phyloP scores from a whole-genome alignment of 2,329 filamentous ascomycete genomes.

The Arthroderma sp. region DNA sequence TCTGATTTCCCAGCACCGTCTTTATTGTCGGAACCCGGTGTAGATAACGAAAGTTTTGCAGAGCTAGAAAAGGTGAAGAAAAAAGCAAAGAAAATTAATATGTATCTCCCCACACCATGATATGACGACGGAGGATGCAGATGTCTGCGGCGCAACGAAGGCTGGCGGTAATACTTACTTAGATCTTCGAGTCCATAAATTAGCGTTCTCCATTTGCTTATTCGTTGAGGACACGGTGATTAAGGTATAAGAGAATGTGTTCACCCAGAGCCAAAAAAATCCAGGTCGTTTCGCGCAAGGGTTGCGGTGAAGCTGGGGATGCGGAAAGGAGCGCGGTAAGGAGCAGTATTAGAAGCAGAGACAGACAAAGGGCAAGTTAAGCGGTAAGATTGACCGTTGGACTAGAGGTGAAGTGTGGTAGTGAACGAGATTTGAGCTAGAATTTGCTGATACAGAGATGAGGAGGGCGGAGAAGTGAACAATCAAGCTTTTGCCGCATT shows the following conservation, averaged over 20 bases:
- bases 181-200: slow-evolving; percentile 37
- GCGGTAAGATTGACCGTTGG: neutral
- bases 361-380: too few species aligned
- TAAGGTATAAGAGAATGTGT: neutral
- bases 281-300: neutral
- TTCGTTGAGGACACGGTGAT: neutral
- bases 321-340: neutral
- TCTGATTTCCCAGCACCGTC: slow-evolving; percentile 43
- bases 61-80: slow-evolving; percentile 39
- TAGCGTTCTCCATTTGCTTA: slow-evolving; percentile 38
- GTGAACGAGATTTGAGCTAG: neutral
- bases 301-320: neutral
- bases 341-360: neutral
- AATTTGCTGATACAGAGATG: slow-evolving; percentile 5
- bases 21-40: slow-evolving; percentile 47
- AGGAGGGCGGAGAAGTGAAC: neutral
- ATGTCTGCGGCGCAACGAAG: neutral
- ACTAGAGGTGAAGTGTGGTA: neutral
- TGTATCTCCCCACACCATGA: slow-evolving; percentile 10
- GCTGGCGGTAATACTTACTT: slow-evolving; percentile 8
- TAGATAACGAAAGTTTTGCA: slow-evolving; percentile 85
- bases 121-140: slow-evolving; percentile 5
- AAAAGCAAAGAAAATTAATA: slow-evolving; percentile 18
- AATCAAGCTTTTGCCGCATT: slow-evolving; percentile 10
- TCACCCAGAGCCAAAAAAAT: neutral